A percentile compares a stretch with the other conserved stretches of the same genome.
Conservation (phyloP, 306 rosid species). For the Glycyrrhiza uralensis region DNA sequence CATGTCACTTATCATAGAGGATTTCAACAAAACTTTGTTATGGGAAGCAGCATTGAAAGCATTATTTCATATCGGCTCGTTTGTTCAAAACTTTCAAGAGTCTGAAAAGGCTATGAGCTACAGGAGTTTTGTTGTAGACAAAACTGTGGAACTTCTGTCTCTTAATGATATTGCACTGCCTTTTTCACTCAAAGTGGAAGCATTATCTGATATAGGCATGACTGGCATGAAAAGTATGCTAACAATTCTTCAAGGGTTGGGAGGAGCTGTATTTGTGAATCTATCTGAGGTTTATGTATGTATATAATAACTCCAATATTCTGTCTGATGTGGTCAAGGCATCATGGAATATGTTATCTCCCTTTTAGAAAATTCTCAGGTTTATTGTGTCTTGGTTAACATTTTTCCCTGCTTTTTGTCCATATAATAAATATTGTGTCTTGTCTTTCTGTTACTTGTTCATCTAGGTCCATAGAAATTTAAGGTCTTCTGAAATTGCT, state of each 20-base stretch:
- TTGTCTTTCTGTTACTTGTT: slow-evolving; percentile 27
- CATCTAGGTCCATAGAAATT: slow-evolving; percentile 54
- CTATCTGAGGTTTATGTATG: slow-evolving; percentile 55
- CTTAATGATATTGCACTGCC: slow-evolving; percentile 53
- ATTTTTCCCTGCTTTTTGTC: background rate
- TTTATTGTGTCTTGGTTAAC: slow-evolving; percentile 2
- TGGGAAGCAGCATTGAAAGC: slow-evolving; percentile 77
- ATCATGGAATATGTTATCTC: slow-evolving; percentile 24
- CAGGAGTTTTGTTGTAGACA: slow-evolving; percentile 53
- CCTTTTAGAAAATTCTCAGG: background rate
- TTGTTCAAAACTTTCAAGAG: slow-evolving; percentile 45
- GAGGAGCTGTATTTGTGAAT: slow-evolving; percentile 50
- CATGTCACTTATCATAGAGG: slow-evolving; percentile 62
- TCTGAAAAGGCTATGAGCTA: slow-evolving; percentile 65
- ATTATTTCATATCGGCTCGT: slow-evolving; percentile 66
- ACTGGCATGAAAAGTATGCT: slow-evolving; percentile 67
- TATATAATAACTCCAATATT: slow-evolving; percentile 19
- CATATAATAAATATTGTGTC: background rate
- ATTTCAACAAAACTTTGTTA: slow-evolving; percentile 42
- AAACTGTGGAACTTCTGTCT: slow-evolving; percentile 50
- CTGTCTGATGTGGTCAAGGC: slow-evolving; percentile 23
- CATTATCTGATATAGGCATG: slow-evolving; percentile 64
- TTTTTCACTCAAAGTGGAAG: slow-evolving; percentile 66
- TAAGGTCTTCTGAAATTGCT: slow-evolving; percentile 42
- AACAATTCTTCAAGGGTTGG: slow-evolving; percentile 64